phyloP scores from a whole-genome alignment of 768 basidiomycete genomes.

The Gymnopilus junonius region DNA sequence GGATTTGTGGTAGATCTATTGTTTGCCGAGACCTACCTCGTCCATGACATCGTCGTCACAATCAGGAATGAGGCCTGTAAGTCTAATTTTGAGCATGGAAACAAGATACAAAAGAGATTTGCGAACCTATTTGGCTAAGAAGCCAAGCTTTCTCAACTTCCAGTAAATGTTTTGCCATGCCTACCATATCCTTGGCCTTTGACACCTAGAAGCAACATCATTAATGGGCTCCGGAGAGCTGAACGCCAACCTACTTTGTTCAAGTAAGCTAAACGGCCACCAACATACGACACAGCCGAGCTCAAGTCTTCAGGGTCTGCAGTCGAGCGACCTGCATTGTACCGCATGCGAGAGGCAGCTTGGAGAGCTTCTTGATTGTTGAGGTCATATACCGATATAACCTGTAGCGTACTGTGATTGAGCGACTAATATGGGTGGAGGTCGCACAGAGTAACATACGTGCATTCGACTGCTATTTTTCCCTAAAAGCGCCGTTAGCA shows the following conservation, averaged over 20 bases:
- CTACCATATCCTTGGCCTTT: constrained; percentile 61
- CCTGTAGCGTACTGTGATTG: constrained; percentile 37
- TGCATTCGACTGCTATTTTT: constrained; percentile 79
- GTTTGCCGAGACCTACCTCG: constrained; percentile 57
- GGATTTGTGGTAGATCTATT: not conserved
- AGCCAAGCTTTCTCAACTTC: constrained; percentile 82
- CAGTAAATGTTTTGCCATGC: constrained; percentile 67
- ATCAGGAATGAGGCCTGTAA: constrained; percentile 68
- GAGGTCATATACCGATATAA: constrained; percentile 77
- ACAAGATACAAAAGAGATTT: not conserved
- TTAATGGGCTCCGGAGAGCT: not conserved
- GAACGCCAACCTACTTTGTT: constrained; percentile 46
- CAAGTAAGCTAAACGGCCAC: constrained; percentile 82
- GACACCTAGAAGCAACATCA: constrained; percentile 43
- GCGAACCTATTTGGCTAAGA: constrained; percentile 70
- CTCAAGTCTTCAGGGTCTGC: constrained; percentile 38
- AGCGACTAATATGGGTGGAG: not conserved
- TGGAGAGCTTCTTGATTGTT: constrained; percentile 57
- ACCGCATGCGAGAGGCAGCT: constrained; percentile 59
- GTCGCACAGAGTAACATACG: constrained; percentile 33
- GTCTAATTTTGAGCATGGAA: not conserved
- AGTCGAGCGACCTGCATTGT: constrained; percentile 35
- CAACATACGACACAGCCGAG: constrained; percentile 64
- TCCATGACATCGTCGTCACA: constrained; percentile 91
- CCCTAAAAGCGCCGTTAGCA: constrained; percentile 39